phyloP scores from a whole-genome alignment of 495 filamentous ascomycete species.

The Penicillium roqueforti region DNA sequence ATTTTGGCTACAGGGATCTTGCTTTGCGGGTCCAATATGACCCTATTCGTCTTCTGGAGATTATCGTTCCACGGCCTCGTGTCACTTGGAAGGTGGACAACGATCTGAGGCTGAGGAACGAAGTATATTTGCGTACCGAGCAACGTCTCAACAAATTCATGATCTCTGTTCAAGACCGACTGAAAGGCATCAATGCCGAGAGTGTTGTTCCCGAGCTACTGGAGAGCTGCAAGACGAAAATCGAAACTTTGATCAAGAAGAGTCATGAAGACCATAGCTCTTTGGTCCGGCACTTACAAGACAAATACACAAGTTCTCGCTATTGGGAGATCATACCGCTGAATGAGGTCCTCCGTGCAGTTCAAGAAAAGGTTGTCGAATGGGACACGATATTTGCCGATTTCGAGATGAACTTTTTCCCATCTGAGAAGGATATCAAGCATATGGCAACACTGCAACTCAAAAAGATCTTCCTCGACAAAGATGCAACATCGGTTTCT shows the following conservation, averaged over 20 bases:
- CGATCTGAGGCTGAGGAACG: constrained; percentile 86
- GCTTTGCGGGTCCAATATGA: constrained; percentile 90
- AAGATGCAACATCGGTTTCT: constrained; percentile 68
- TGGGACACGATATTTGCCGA: constrained; percentile 89
- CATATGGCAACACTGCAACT: constrained; percentile 86
- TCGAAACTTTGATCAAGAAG: constrained; percentile 68
- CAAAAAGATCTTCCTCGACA: constrained; percentile 90
- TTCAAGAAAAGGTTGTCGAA: constrained; percentile 87
- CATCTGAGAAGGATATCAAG: constrained; percentile 95
- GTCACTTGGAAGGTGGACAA: constrained; percentile 97
- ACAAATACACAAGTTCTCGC: constrained; percentile 84
- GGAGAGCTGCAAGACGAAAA: constrained; percentile 74
- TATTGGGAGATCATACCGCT: constrained; percentile 96
- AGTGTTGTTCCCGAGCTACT: constrained; percentile 82
- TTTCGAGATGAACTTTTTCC: constrained; percentile 92
- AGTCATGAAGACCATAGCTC: constrained; percentile 74
- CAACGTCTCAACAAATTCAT: constrained; percentile 82
- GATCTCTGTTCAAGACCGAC: constrained; percentile 70
- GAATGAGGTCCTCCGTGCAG: constrained; percentile 78
- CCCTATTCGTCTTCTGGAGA: constrained; percentile 85
- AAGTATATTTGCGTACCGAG: constrained; percentile 74
- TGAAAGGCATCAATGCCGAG: constrained; percentile 85
- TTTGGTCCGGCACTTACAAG: constrained; percentile 72
- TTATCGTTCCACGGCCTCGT: constrained; percentile 81
- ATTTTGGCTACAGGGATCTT: constrained; percentile 83